phyloP scores from a whole-genome alignment of 345 rosid species.

The Gossypium longicalyx region DNA sequence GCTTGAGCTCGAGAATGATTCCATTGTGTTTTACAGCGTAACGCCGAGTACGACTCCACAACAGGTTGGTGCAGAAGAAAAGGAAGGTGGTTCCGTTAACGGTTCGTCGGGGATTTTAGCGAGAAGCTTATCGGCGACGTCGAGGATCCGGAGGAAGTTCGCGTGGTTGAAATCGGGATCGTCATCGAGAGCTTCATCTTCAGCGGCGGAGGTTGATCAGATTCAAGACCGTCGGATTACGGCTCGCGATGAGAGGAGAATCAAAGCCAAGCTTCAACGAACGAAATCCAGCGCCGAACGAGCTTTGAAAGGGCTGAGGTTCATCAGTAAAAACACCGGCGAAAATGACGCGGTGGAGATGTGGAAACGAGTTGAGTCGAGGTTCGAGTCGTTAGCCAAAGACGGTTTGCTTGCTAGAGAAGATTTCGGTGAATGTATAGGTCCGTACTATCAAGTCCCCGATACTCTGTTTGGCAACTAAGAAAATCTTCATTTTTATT shows the following conservation, averaged over 20 bases:
- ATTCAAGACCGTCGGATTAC: slow-evolving; percentile 20
- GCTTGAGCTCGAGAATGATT: slow-evolving; percentile 62
- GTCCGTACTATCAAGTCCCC: slow-evolving; percentile 20
- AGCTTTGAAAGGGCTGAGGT: slow-evolving; percentile 73
- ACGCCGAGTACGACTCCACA: slow-evolving; percentile 27
- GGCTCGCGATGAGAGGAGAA: slow-evolving; percentile 55
- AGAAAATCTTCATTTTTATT: neutral
- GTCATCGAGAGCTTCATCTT: slow-evolving; percentile 41
- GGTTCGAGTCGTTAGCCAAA: slow-evolving; percentile 51
- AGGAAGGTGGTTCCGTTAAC: slow-evolving; percentile 7
- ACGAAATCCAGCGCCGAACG: slow-evolving; percentile 65
- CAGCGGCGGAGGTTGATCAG: slow-evolving; percentile 28
- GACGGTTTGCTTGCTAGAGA: slow-evolving; percentile 74
- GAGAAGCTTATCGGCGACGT: slow-evolving; percentile 53
- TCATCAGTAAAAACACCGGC: slow-evolving; percentile 54
- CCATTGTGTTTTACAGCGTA: slow-evolving; percentile 63
- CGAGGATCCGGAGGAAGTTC: slow-evolving; percentile 57
- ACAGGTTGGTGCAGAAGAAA: neutral
- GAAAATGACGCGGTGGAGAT: slow-evolving; percentile 42
- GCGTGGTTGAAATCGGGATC: slow-evolving; percentile 60
- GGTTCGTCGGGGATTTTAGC: slow-evolving; percentile 20
- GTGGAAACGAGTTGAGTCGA: slow-evolving; percentile 67
- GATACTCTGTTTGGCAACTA: slow-evolving; percentile 11
- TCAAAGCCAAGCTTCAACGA: slow-evolving; percentile 55
- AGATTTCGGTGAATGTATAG: slow-evolving; percentile 92